Evolutionary conservation across 1,139 yeast species (phyloP).

Genomic region (Yamadazyma epiphylla): DNA sequence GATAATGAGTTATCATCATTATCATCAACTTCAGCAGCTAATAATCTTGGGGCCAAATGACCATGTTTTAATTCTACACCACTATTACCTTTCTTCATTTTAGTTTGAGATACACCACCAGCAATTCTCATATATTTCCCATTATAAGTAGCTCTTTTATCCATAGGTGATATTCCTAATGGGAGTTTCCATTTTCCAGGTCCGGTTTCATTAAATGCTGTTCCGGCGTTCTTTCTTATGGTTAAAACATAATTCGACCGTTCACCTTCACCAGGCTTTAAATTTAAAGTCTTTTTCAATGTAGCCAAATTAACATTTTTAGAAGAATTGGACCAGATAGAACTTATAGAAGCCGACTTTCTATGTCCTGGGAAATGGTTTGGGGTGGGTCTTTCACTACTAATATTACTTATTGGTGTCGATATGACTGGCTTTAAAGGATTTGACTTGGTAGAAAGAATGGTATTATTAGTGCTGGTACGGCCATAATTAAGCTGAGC

Average conservation of each 20-base stretch:
- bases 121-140: conserved; percentile 30
- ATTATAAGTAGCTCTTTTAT: conserved; percentile 24
- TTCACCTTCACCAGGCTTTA: conserved; percentile 50
- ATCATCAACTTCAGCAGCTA: conserved; percentile 78
- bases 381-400: conserved; percentile 1
- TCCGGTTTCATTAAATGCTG: conserved; percentile 54
- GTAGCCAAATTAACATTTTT: conserved; percentile 37
- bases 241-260: conserved; percentile 52
- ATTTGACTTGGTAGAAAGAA: conserved; percentile 2
- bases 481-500: conserved; percentile 5
- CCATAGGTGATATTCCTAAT: conserved; percentile 53
- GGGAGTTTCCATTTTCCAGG: conserved; percentile 63
- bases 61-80: conserved; percentile 73
- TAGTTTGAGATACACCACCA: conserved; percentile 21
- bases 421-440: conserved; percentile 12
- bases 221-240: conserved; percentile 49
- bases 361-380: conserved; percentile 6
- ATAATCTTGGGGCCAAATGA: conserved; percentile 65
- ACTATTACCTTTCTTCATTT: conserved; percentile 29
- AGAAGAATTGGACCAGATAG: conserved; percentile 33
- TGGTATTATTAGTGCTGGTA: conserved; percentile 2
- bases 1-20: conserved; percentile 30
- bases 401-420: conserved; percentile 13
- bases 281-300: conserved; percentile 31
- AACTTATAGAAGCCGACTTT: conserved; percentile 29